Base-by-base conservation (phyloP, 2,329 filamentous ascomycete genomes). In the Neoascochyta sp. region DNA sequence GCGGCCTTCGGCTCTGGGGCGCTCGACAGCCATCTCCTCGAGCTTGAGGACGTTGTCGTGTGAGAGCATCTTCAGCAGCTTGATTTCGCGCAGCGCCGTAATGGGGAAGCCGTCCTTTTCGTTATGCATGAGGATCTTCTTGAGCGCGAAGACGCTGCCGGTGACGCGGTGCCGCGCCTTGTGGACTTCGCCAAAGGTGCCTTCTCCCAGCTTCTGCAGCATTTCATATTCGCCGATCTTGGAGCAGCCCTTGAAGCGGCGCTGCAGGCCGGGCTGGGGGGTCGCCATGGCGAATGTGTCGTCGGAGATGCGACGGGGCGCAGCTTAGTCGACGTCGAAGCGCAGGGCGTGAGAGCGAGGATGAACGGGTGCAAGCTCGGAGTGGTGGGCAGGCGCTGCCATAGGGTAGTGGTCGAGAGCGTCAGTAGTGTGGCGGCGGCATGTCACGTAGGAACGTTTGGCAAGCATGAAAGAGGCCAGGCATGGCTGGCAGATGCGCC, bases 91-190 rank as follows among this genome's bases (percentile, higher is more conserved):
- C 24, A 98, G 76, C 5, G 92, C 90, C 1, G 92, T 98, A 43
- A 98, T 98, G n/a, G 92, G 92, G 50, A 98, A 98, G 71, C 92
- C 92, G 65, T 98, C 92, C 63, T 95, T 96, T 69, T 98, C 92
- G 63, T 96, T 94, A 63, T 96, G 92, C 86, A 96, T 95, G 46
- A 98, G 79, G 47, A 98, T 98, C 74, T 96, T 96, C 71, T 98
- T 98, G 55, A 98, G 66, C 4, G 92, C 92, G 39, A 95, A 84
- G 24, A 90, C 64, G 14, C 77, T 74, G 31, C 85, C 83, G 1
- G 80, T 85, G 53, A 76, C 83, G 52, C 78, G 81, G 16, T 84
- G 87, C 40, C 78, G 78, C 39, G 88, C 92, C 56, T 90, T 92
- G 64, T 95, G 87, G 21, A 96, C 92, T 68, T 96, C 88, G 47